Percentiles rank a stretch among this genome's conserved stretches.
Conservation (phyloP, 75 land plant genomes). For the Chamaecyparis obtusa region DNA sequence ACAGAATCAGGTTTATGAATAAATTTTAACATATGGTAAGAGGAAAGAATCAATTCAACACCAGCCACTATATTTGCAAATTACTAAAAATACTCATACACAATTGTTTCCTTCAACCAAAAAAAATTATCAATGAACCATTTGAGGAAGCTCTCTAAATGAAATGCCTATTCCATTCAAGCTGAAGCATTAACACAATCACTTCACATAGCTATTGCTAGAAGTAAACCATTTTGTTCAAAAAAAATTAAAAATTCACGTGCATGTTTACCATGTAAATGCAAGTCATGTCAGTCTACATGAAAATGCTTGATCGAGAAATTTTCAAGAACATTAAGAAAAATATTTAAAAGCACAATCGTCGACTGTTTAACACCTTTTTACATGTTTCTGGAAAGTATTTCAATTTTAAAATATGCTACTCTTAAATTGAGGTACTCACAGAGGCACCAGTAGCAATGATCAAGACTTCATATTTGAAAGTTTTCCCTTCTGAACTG, state of each 20-base stretch:
- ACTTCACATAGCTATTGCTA: neutral
- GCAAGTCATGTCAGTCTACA: neutral
- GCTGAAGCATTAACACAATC: neutral
- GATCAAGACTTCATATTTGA: conserved; percentile 62
- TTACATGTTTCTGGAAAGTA: neutral
- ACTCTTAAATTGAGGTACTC: conserved; percentile 15
- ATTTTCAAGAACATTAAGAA: neutral
- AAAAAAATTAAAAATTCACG: neutral
- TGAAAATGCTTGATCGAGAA: neutral
- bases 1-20: neutral
- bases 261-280: neutral
- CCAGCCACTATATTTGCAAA: neutral
- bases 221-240: neutral
- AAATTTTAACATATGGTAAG: neutral
- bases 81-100: neutral
- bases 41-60: neutral
- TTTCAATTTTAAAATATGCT: neutral
- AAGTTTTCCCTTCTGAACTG: conserved; percentile 59
- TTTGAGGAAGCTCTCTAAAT: neutral
- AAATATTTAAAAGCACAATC: neutral
- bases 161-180: neutral
- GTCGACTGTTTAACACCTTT: neutral
- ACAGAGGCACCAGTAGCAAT: conserved; percentile 96
- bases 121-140: neutral
- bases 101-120: neutral